phyloP scores from a whole-genome alignment of 2,329 filamentous ascomycete species.

The Microthyrium microscopicum region DNA sequence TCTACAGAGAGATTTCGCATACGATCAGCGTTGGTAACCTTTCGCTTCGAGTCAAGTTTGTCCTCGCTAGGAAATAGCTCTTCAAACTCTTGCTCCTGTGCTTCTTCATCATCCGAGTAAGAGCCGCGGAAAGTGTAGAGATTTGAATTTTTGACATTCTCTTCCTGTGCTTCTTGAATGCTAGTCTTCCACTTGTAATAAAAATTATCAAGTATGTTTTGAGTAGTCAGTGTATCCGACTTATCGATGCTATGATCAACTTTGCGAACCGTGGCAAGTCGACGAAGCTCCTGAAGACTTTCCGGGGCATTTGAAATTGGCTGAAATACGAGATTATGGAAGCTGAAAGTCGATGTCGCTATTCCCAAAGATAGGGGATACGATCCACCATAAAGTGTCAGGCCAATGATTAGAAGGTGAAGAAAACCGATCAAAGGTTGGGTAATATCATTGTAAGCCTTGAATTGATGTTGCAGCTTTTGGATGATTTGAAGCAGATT shows the following conservation, averaged over 20 bases:
- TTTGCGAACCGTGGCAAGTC: conserved; percentile 1
- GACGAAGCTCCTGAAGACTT: not conserved
- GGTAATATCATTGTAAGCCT: conserved; percentile 73
- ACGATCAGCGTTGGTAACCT: conserved; percentile 19
- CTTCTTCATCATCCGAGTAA: conserved; percentile 57
- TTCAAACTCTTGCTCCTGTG: conserved; percentile 57
- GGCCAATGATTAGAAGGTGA: conserved; percentile 58
- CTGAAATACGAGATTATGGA: not conserved
- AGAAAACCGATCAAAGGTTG: conserved; percentile 64
- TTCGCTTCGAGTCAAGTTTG: conserved; percentile 23
- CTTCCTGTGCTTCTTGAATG: conserved; percentile 58
- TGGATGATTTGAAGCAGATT: conserved; percentile 53
- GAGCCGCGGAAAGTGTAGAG: conserved; percentile 73
- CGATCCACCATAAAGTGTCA: conserved; percentile 24
- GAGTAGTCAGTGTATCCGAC: no score
- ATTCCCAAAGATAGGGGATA: not conserved
- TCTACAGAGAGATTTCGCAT: conserved; percentile 2
- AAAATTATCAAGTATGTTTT: conserved; percentile 52
- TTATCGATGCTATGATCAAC: no score
- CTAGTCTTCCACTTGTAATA: conserved; percentile 68
- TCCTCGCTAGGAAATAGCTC: conserved; percentile 66
- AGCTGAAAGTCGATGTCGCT: not conserved
- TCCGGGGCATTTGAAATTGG: not conserved
- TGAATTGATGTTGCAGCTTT: conserved; percentile 53
- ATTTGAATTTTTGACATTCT: conserved; percentile 55